Conservation (phyloP, 768 basidiomycete species). For the Termitomyces sp. region DNA sequence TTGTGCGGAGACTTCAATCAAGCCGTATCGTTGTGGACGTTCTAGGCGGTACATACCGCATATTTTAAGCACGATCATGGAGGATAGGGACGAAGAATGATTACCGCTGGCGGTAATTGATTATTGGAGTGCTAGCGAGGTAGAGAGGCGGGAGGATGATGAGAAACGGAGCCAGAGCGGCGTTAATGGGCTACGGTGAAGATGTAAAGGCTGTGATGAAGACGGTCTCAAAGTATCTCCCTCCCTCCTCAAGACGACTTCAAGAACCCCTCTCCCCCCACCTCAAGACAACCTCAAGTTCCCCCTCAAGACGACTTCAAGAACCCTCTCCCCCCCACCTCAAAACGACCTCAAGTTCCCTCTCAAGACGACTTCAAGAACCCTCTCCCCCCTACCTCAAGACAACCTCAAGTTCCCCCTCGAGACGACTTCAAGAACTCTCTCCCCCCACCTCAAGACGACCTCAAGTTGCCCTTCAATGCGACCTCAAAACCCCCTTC, state of each 20-base stretch:
- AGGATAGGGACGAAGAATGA: conserved; percentile 9
- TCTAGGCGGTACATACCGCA: background rate
- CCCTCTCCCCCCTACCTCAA: background rate
- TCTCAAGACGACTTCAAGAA: background rate
- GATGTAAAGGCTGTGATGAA: too few species aligned
- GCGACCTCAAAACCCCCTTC: background rate
- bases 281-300: background rate
- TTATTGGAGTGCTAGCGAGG: background rate
- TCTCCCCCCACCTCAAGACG: background rate
- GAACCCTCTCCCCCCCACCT: background rate
- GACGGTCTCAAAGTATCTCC: too few species aligned
- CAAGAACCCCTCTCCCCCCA: background rate
- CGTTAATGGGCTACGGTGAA: background rate
- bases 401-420: background rate
- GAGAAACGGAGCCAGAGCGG: background rate
- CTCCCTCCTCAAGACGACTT: background rate
- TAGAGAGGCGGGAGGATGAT: background rate
- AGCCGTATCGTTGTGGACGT: background rate
- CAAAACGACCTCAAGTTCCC: background rate
- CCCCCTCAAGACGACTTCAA: background rate
- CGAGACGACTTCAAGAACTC: background rate
- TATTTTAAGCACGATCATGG: conserved; percentile 1
- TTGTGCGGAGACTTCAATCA: background rate
- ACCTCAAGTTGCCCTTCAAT: too few species aligned
- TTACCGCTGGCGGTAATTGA: conserved; percentile 2